Evolutionary conservation across 163 green algal genomes (phyloP).

Genomic region (Prototheca wickerhamii): DNA sequence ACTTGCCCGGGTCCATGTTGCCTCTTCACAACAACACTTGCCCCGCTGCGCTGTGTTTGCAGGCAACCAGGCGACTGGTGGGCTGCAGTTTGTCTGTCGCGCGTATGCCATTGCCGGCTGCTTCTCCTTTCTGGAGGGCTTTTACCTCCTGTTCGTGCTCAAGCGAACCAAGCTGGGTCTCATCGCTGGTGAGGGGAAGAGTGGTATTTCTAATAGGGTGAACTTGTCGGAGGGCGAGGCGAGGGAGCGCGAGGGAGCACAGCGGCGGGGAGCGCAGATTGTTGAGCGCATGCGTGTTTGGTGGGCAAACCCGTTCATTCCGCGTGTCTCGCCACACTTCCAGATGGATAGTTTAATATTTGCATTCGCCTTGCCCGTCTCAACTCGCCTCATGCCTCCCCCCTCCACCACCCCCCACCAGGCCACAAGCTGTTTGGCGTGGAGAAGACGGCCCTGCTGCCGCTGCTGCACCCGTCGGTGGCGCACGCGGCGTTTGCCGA

Average conservation of each 20-base stretch:
- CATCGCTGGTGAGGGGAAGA: conserved; percentile 12
- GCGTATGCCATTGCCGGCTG: conserved; percentile 75
- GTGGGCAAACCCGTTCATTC: too few species aligned
- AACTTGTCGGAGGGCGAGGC: too few species aligned
- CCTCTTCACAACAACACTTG: not conserved
- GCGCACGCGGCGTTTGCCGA: not conserved
- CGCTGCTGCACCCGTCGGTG: conserved; percentile 26
- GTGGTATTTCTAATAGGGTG: too few species aligned
- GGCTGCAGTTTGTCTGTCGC: conserved; percentile 61
- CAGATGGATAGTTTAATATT: too few species aligned
- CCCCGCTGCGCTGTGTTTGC: not conserved
- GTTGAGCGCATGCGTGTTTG: not conserved
- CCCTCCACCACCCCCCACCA: conserved; percentile 7
- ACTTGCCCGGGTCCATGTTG: too few species aligned
- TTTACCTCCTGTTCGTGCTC: conserved; percentile 84
- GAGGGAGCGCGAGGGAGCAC: too few species aligned
- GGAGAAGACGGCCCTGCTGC: conserved; percentile 59
- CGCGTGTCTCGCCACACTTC: too few species aligned
- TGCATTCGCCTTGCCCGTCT: not conserved
- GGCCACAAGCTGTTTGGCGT: conserved; percentile 78
- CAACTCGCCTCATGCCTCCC: not conserved
- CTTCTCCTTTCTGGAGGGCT: conserved; percentile 74
- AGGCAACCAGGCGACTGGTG: conserved; percentile 45
- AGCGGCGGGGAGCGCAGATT: too few species aligned
- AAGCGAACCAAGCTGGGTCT: conserved; percentile 39